Percentiles rank a stretch among this genome's conserved stretches.
These are phyloP conservation scores for Schwanniomyces polymorphus DNA, from an alignment of 805 yeast genomes.

Conservation along the genomic window DNA sequence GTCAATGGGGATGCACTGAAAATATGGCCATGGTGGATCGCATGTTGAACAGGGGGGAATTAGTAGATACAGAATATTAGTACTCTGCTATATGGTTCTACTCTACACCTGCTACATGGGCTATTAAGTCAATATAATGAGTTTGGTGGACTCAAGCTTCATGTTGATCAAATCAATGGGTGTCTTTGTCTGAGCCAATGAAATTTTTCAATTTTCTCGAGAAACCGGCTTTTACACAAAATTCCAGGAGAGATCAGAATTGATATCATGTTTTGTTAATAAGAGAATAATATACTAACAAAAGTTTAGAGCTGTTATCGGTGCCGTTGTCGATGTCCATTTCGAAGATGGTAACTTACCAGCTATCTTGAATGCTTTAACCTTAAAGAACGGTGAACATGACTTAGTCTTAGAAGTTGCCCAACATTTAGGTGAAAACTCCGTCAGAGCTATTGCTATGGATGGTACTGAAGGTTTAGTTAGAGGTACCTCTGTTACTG, in stretches of 20 bases:
- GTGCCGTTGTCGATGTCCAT: constrained; percentile 99
- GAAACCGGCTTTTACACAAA: not conserved
- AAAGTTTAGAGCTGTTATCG: constrained; percentile 82
- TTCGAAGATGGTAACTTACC: constrained; percentile 97
- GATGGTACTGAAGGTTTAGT: constrained; percentile 99
- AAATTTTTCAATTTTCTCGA: constrained; percentile 18
- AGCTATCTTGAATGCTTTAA: constrained; percentile 95
- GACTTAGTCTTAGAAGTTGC: constrained; percentile 97
- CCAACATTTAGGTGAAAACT: constrained; percentile 99
- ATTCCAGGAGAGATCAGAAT: not conserved
- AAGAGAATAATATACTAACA: constrained; percentile 29
- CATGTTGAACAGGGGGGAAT: not conserved
- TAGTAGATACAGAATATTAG: not conserved
- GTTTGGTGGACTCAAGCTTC: not conserved
- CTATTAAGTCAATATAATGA: not conserved
- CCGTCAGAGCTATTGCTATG: constrained; percentile 99
- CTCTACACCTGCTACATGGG: not conserved
- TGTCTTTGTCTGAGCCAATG: constrained; percentile 22
- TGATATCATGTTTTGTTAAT: not conserved
- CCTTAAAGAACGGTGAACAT: constrained; percentile 72
- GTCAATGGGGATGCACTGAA: not conserved
- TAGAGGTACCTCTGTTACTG: constrained; percentile 89
- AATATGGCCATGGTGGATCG: not conserved
- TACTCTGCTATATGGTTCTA: not conserved
- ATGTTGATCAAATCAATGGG: not conserved